These are phyloP conservation scores for Apiospora aurea DNA, from an alignment of 2,329 filamentous ascomycete species.

Conservation along the genomic window DNA sequence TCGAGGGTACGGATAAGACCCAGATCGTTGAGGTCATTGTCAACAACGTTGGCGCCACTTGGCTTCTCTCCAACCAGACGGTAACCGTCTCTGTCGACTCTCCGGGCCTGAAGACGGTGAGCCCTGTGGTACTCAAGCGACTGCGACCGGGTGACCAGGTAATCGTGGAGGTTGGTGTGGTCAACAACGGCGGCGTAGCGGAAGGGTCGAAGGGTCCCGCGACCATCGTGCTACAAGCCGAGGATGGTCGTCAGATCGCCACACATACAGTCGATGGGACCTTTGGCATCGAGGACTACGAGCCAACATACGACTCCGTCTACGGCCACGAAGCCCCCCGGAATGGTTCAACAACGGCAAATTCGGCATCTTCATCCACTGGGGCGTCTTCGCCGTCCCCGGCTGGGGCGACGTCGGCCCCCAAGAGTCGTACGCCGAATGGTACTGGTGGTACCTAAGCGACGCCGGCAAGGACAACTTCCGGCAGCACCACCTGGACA, in stretches of 20 bases:
- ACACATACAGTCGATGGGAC: constrained; percentile 44
- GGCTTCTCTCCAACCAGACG: constrained; percentile 39
- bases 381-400: constrained; percentile 63
- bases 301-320: constrained; percentile 46
- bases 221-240: constrained; percentile 22
- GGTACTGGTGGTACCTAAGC: constrained; percentile 26
- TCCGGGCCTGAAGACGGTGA: constrained; percentile 51
- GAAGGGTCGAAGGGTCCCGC: constrained; percentile 33
- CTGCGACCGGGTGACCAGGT: constrained; percentile 54
- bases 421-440: constrained; percentile 52
- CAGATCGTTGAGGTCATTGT: constrained; percentile 52
- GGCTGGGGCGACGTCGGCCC: constrained; percentile 58
- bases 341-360: constrained; percentile 55
- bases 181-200: constrained; percentile 31
- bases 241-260: constrained; percentile 18
- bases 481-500: constrained; percentile 56
- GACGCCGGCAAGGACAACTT: background rate
- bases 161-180: constrained; percentile 45
- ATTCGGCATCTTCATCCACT: constrained; percentile 68
- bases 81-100: constrained; percentile 41
- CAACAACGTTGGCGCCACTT: constrained; percentile 45
- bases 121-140: constrained; percentile 47
- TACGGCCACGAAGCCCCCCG: constrained; percentile 35
- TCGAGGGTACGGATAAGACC: constrained; percentile 40
- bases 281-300: constrained; percentile 43